Evolutionary conservation across 345 rosid genomes (phyloP), one percentile per base, ranked within the genome.

Genomic region (Citrus inodora): DNA sequence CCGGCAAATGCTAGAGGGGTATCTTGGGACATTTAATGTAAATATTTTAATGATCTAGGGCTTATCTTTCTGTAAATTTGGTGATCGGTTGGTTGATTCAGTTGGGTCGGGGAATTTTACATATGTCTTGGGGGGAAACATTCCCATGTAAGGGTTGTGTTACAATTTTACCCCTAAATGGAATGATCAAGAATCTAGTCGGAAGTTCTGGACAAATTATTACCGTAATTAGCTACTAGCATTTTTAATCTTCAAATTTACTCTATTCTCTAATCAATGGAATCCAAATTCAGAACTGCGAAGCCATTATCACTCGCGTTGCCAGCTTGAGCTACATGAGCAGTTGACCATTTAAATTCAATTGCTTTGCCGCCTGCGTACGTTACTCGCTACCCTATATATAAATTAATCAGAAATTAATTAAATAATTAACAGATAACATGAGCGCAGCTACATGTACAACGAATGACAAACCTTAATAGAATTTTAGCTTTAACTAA

Each of bases 121-220:
- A 16, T 16, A 66, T 22, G 46, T 40, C n/a, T 74, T 63, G 58
- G 56, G 79, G n/a, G 13, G 8, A 40, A 40, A 9, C 46, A 9
- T 2, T 40, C 76, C 75, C 82, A 66, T 72, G 66, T 70, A 59
- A 65, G 87, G 87, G 86, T 74, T 37, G 69, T 85, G 51, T 84
- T 83, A 83, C 88, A 81, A 80, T 87, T 85, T 85, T 88, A 55
- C 85, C 89, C 89, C 77, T 84, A 30, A 35, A 74, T 82, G 84
- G 71, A 82, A 38, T 42, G 80, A 86, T 66, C 74, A 79, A 30
- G 28, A 53, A 62, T 30, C 4, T 4, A 27, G 0, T 46, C 14
- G 51, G 0, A 11, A 40, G 40, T 21, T 16, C 4, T 37, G 63
- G 6, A 37, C 40, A 40, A 62, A 27, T 25, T 19, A 27, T 40